Evolutionary conservation across 305 asterid species (phyloP).

Genomic region (Ilex paraguariensis): DNA sequence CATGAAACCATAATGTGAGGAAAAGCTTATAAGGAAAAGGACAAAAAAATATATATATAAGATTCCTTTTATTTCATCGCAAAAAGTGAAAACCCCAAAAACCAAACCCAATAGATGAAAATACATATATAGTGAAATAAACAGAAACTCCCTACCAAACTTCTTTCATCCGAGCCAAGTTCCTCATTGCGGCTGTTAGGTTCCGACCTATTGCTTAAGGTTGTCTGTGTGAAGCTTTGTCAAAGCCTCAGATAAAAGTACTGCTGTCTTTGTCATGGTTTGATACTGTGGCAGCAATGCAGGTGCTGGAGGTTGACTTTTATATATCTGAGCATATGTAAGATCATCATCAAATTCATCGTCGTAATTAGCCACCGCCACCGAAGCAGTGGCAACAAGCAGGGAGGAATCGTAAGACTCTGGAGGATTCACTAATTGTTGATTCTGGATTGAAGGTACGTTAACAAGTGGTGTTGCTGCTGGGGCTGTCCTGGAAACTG

Average conservation of each 20-base stretch:
- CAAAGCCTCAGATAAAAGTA: constrained; percentile 48
- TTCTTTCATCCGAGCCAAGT: too few relatives aligned
- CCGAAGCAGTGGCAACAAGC: constrained; percentile 26
- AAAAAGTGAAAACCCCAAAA: too few relatives aligned
- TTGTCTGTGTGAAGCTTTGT: constrained; percentile 33
- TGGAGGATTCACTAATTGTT: constrained; percentile 25
- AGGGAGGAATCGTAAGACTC: constrained; percentile 9
- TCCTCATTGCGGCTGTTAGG: too few relatives aligned
- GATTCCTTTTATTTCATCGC: too few relatives aligned
- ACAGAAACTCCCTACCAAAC: too few relatives aligned
- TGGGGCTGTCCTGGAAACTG: constrained; percentile 23
- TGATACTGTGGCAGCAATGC: constrained; percentile 50
- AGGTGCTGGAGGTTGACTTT: constrained; percentile 73
- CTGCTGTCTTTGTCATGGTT: constrained; percentile 41
- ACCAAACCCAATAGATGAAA: too few relatives aligned
- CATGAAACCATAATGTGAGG: too few relatives aligned
- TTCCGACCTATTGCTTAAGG: constrained; percentile 30
- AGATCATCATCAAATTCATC: constrained; percentile 45
- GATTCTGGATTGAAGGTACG: constrained; percentile 1
- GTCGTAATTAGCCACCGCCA: constrained; percentile 24
- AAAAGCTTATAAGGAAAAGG: too few relatives aligned
- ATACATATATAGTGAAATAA: too few relatives aligned
- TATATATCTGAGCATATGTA: constrained; percentile 71
- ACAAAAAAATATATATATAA: too few relatives aligned
- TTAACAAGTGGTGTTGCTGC: constrained; percentile 5